A percentile compares a stretch with the other conserved stretches of the same genome.
phyloP scores from a whole-genome alignment of 116 monocot genomes.

The Iris pallida region DNA sequence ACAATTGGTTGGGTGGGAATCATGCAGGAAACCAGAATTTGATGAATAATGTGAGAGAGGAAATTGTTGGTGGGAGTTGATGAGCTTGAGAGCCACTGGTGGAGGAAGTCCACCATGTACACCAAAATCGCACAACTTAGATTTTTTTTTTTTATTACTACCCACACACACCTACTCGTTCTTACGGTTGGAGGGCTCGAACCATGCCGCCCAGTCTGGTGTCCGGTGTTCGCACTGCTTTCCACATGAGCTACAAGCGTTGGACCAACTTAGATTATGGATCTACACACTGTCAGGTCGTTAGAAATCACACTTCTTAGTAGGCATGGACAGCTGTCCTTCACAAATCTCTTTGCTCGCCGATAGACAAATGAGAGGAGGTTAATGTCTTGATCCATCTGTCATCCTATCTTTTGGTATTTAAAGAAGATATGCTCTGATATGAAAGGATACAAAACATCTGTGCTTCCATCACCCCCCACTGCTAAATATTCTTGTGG shows the following conservation, averaged over 20 bases:
- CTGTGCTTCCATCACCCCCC: slow-evolving; percentile 27
- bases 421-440: slow-evolving; percentile 31
- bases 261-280: background rate
- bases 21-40: slow-evolving; percentile 28
- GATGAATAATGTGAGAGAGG: slow-evolving; percentile 13
- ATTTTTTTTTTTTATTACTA: too few relatives aligned
- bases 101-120: slow-evolving; percentile 11
- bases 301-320: background rate
- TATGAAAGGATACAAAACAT: slow-evolving; percentile 19
- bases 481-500: slow-evolving; percentile 23
- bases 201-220: too few relatives aligned
- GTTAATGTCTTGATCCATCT: slow-evolving; percentile 18
- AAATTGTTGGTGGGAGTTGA: slow-evolving; percentile 8
- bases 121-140: background rate
- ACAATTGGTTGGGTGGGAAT: slow-evolving; percentile 34
- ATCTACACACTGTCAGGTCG: background rate
- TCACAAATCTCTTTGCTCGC: slow-evolving; percentile 7
- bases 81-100: slow-evolving; percentile 8
- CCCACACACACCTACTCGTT: too few relatives aligned
- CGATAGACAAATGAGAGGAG: slow-evolving; percentile 6
- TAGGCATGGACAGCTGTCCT: background rate
- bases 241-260: too few relatives aligned
- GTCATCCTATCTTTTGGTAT: slow-evolving; percentile 14
- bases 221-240: too few relatives aligned
- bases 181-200: too few relatives aligned